Percentiles rank a stretch among this genome's conserved stretches.
Evolutionary conservation across 1,284 basidiomycete species (phyloP).

Genomic region (Tilletia indica): DNA sequence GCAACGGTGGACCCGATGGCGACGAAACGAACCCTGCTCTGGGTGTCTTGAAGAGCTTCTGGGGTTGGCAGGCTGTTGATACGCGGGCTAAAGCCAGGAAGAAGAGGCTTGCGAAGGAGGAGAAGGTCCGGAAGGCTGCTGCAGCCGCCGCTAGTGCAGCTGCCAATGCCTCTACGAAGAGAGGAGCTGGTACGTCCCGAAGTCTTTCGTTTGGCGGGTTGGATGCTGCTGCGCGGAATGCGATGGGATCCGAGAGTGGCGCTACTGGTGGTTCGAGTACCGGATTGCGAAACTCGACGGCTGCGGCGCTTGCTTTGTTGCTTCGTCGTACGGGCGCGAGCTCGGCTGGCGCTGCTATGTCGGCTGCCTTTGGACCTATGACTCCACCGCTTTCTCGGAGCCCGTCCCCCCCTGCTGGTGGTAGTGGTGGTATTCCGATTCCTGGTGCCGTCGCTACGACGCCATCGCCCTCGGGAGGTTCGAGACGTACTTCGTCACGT

Average conservation of each 20-base stretch:
- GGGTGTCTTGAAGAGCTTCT: conserved; percentile 41
- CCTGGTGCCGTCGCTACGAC: neutral
- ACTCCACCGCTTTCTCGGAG: neutral
- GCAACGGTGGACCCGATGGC: neutral
- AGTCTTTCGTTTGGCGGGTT: neutral
- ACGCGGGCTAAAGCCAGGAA: conserved; percentile 28
- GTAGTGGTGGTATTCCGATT: neutral
- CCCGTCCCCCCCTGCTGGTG: neutral
- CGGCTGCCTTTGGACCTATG: neutral
- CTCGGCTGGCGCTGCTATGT: neutral
- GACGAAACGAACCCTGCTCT: conserved; percentile 40
- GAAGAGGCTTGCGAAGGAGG: conserved; percentile 26
- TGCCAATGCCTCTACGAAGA: neutral
- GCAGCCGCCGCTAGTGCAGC: conserved; percentile 20
- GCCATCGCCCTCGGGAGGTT: too few relatives aligned
- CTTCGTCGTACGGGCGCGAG: neutral
- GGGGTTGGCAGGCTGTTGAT: conserved; percentile 41
- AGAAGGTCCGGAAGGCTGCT: conserved; percentile 20
- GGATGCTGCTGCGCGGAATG: neutral
- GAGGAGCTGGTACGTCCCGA: neutral
- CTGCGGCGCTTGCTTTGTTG: conserved; percentile 3
- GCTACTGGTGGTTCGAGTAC: neutral
- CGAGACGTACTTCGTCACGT: neutral
- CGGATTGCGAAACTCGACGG: neutral
- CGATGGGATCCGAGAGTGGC: neutral